These are phyloP conservation scores for Zalerion maritima DNA, from an alignment of 495 filamentous ascomycete species.

Conservation along the genomic window DNA sequence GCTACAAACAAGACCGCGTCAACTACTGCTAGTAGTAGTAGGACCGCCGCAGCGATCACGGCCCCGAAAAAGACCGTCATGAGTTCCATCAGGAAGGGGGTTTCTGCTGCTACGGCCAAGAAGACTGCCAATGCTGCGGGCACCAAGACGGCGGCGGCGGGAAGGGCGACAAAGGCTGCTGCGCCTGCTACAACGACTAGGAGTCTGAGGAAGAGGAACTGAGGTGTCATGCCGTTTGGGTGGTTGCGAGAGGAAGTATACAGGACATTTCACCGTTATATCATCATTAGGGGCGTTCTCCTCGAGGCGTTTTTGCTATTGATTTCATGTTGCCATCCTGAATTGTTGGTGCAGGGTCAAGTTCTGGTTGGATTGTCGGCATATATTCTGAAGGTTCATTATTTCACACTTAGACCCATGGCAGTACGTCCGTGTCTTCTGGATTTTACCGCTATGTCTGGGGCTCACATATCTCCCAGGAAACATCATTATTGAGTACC, in stretches of 20 bases:
- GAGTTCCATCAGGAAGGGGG: constrained; percentile 27
- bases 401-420: too few species aligned
- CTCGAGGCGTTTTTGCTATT: not conserved
- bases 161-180: constrained; percentile 14
- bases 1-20: constrained; percentile 22
- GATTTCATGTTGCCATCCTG: not conserved
- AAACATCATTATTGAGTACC: too few species aligned
- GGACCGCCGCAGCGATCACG: constrained; percentile 10
- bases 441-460: too few species aligned
- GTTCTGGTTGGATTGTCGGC: too few species aligned
- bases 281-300: not conserved
- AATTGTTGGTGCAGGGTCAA: too few species aligned
- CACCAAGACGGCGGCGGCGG: constrained; percentile 25
- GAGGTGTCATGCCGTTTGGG: too few species aligned
- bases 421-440: too few species aligned
- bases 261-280: constrained; percentile 1
- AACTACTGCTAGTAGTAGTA: constrained; percentile 23
- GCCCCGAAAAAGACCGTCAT: constrained; percentile 23
- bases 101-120: constrained; percentile 18
- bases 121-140: constrained; percentile 24
- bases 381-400: too few species aligned
- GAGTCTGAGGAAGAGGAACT: constrained; percentile 36
- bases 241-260: too few species aligned
- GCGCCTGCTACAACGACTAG: constrained; percentile 21
- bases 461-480: too few species aligned